Evolutionary conservation across 192 early-diverging fungal species (phyloP), one percentile per base, ranked within the genome.

Genomic region (Phlyctochytrium arcticum): DNA sequence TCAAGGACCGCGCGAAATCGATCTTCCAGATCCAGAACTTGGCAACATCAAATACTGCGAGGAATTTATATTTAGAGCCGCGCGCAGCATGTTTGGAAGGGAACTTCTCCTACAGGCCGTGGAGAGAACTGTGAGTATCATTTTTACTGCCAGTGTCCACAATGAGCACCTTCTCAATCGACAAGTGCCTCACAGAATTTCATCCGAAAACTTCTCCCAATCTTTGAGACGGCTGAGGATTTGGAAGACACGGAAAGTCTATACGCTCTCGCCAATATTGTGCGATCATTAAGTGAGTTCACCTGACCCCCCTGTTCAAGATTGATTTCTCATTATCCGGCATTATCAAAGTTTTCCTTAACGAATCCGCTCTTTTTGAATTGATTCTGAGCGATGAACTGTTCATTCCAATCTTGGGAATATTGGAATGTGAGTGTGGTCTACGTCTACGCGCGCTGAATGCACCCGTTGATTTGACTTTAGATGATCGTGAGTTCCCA

Each of bases 181-280:
- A 59, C 12, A 10, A 51, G 17, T 26, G 26, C 10, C 29, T 57
- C 30, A 29, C 65, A 89, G 87, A 78, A 80, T 30, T 97, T 87
- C 60, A 72, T 93, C 42, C 77, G 79, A 39, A 89, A 88, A 56
- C 71, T 95, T 10, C 17, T 79, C 0, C 69, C 61, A 23, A 30
- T 85, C 17, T 73, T 85, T 15, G 83, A 87, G 29, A 56, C 88
- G 7, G 90, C 82, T 57, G 93, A 95, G 71, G 92, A 95, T 15
- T 91, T 86, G 53, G 95, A 95, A 69, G 92, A 96, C 63, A 61
- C 92, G 70, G 92, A 95, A 34, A 82, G 79, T 56, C 64, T 95
- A 32, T 88, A 90, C 61, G 48, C 71, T 2, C 69, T 98, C 46
- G 87, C 87, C 59, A 83, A 74, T 36, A 93, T 95, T 39, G 80